Evolutionary conservation across 345 rosid species (phyloP), one percentile per base, ranked within the genome.

Genomic region (Bruguiera sexangula): DNA sequence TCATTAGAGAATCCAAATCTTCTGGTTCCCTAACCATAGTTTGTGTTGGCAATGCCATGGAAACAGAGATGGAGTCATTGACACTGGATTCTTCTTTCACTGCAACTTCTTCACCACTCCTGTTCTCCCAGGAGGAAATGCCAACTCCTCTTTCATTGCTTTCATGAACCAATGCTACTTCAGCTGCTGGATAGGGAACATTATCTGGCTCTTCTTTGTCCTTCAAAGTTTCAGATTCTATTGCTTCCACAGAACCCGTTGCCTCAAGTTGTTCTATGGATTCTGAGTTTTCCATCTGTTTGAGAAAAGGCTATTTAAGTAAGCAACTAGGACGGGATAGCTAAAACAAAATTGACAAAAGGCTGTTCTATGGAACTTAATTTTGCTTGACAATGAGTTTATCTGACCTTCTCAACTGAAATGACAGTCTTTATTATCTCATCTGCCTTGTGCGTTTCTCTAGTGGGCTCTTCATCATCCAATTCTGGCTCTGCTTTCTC

Each of bases 351-450:
- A 34, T 34, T 34, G 8, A 34, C 79, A 19, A 37, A 54, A 54
- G n/a, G 59, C 26, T 63, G 58, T 67, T 81, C 74, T 36, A 52
- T 52, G 3, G n/a, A 69, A 68, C 18, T 57, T 11, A 29, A 21
- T 66, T 11, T 52, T 39, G 20, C 56, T 21, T 48, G 43, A 21
- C 9, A 15, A 31, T 48, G 32, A 52, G 39, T 34, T 22, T 24
- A 15, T 27, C 70, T 70, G 71, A 84, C 90, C 89, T 82, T 80
- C 66, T 83, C 69, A 51, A 80, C 64, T 55, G 66, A 68, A 64
- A 76, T 81, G 66, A 55, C 65, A 2, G 48, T 70, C 73, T 78
- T 70, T 68, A 13, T 66, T 5, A 51, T 70, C 76, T 80, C 80
- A 21, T 74, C 61, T 56, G 36, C 73, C 20, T 63, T 62, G 66